A percentile compares a stretch with the other conserved stretches of the same genome.
phyloP scores from a whole-genome alignment of 2,329 filamentous ascomycete genomes.

The Daldinia sp. region DNA sequence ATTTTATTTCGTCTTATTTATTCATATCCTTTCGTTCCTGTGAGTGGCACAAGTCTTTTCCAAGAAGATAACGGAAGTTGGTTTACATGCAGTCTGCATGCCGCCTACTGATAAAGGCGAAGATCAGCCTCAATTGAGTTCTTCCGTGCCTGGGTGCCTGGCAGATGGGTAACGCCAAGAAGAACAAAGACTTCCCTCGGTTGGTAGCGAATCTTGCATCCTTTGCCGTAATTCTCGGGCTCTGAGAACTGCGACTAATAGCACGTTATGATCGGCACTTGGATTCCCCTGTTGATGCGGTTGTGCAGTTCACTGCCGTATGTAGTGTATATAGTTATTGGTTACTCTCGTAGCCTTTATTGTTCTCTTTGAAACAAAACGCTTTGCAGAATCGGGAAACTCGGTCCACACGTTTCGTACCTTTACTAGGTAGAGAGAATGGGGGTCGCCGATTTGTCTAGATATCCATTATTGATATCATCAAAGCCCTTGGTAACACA shows the following conservation, averaged over 20 bases:
- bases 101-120: slow-evolving; percentile 35
- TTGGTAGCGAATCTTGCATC: slow-evolving; percentile 33
- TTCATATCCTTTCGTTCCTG: too few species aligned
- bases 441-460: slow-evolving; percentile 7
- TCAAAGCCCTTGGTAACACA: background rate
- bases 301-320: slow-evolving; percentile 17
- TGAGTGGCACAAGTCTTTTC: slow-evolving; percentile 15
- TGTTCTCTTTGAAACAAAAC: slow-evolving; percentile 17
- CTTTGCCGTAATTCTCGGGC: slow-evolving; percentile 15
- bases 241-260: slow-evolving; percentile 22
- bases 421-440: too few species aligned
- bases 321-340: too few species aligned
- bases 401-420: slow-evolving; percentile 22
- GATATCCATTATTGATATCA: background rate
- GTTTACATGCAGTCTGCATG: slow-evolving; percentile 20
- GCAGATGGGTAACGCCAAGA: slow-evolving; percentile 32
- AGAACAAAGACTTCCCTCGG: slow-evolving; percentile 22
- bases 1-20: slow-evolving; percentile 2
- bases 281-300: slow-evolving; percentile 33
- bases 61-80: slow-evolving; percentile 36
- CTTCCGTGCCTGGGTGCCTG: slow-evolving; percentile 36
- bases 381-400: slow-evolving; percentile 34
- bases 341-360: background rate
- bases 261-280: slow-evolving; percentile 35
- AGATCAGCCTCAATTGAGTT: slow-evolving; percentile 39